Conservation (phyloP, 768 basidiomycete species). For the Podaxis sp. region DNA sequence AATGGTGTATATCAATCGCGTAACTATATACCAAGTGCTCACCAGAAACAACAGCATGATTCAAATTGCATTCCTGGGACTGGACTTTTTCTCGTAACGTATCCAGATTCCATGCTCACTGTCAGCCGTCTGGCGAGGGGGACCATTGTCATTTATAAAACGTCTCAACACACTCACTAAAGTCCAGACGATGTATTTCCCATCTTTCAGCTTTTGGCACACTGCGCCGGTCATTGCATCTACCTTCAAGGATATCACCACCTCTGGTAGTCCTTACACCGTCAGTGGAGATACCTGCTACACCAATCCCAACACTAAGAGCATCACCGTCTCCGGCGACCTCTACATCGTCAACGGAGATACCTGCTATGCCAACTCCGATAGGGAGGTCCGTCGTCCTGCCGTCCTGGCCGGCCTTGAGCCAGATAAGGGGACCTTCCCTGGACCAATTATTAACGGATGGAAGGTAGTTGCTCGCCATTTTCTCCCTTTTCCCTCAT, state of each 20-base stretch:
- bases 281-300: neutral
- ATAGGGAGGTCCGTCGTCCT: neutral
- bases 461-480: slow-evolving; percentile 21
- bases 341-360: neutral
- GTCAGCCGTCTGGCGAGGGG: neutral
- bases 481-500: neutral
- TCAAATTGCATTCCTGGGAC: neutral
- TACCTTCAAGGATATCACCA: neutral
- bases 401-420: slow-evolving; percentile 14
- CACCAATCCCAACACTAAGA: neutral
- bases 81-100: neutral
- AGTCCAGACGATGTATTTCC: neutral
- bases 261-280: neutral
- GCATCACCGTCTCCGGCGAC: neutral
- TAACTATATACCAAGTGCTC: too few species aligned
- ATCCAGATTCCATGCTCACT: neutral
- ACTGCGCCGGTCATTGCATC: neutral
- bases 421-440: slow-evolving; percentile 14
- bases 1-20: too few species aligned
- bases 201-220: neutral
- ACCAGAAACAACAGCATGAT: neutral
- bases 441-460: slow-evolving; percentile 27
- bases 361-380: neutral
- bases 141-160: neutral
- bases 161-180: neutral